Base-by-base conservation (phyloP, 2,329 filamentous ascomycete genomes). In the Ophiostoma himal-ulmi region DNA sequence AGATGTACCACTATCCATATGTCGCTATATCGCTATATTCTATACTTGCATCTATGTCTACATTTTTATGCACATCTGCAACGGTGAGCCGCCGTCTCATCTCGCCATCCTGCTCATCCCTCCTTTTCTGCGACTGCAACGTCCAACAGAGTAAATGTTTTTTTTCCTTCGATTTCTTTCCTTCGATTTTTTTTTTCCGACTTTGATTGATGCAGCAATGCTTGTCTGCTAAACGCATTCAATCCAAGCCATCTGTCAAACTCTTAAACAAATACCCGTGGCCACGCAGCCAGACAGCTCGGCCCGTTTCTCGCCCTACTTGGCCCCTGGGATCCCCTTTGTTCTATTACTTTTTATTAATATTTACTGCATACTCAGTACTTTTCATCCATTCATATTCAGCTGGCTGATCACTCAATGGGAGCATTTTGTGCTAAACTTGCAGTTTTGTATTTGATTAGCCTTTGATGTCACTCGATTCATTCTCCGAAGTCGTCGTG, bases 401-500 rank as follows among this genome's bases (percentile, higher is more conserved):
- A 48, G 44, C 44, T 39, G 37, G 10, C 6, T n/a, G 44, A 20
- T 48, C 44, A 48, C 44, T 48, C 44, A 48, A 17, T n/a, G 44
- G n/a, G 44, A 48, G 17, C 44, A 48, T n/a, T 20, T 44, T 5
- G 44, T n/a, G 17, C 20, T 14, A 44, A 44, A 3, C 41, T 44
- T 11, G 41, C 17, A 17, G 13, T 14, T 20, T 48, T 11, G 14
- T 48, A 48, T 20, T 17, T 20, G 41, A 44, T 5, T 48, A 10
- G 20, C 5, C 41, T 48, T 48, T 14, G 20, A 48, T 48, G 41
- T 20, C 44, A 48, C 44, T 48, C 44, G 14, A 44, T 48, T 20
- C 44, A 48, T 48, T n/a, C 44, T 57, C 52, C 52, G 52, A 57
- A 57, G 52, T 26, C 52, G 52, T 57, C 57, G 57, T 62, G 2